phyloP scores from a whole-genome alignment of 768 basidiomycete species.

The Leccinum rimulosum region DNA sequence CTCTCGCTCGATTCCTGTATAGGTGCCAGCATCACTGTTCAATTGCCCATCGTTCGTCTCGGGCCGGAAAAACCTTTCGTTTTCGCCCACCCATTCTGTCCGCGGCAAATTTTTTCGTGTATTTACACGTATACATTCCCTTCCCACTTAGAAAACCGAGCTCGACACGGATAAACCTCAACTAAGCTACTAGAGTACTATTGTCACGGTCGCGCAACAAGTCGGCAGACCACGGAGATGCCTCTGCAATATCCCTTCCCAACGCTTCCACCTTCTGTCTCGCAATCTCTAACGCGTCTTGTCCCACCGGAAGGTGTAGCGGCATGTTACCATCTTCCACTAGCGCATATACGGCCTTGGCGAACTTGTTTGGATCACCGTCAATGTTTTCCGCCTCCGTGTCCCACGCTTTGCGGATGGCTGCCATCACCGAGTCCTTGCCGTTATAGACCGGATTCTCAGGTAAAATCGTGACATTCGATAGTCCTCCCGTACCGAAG shows the following conservation, averaged over 20 bases:
- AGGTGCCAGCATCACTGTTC: no score
- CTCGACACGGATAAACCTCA: no score
- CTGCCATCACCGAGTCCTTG: not conserved
- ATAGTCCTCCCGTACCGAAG: not conserved
- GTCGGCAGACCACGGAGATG: slow-evolving; percentile 4
- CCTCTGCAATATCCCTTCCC: not conserved
- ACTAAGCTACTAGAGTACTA: not conserved
- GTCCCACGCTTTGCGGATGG: not conserved
- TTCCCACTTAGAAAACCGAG: no score
- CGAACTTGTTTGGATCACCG: slow-evolving; percentile 8
- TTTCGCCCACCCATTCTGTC: no score
- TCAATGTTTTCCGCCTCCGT: not conserved
- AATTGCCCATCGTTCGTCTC: no score
- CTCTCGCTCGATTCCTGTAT: no score
- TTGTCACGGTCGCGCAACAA: not conserved
- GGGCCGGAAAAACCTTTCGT: no score
- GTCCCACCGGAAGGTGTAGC: slow-evolving; percentile 1
- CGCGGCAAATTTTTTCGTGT: no score
- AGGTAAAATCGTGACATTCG: not conserved
- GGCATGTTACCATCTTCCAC: slow-evolving; percentile 3
- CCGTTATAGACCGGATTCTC: not conserved
- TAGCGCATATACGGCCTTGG: not conserved
- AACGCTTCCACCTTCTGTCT: not conserved
- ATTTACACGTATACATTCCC: no score
- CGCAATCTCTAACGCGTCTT: slow-evolving; percentile 1